A percentile compares a stretch with the other conserved stretches of the same genome.
These are phyloP conservation scores for Bauhinia variegata DNA, from an alignment of 306 rosid species.

Conservation along the genomic window DNA sequence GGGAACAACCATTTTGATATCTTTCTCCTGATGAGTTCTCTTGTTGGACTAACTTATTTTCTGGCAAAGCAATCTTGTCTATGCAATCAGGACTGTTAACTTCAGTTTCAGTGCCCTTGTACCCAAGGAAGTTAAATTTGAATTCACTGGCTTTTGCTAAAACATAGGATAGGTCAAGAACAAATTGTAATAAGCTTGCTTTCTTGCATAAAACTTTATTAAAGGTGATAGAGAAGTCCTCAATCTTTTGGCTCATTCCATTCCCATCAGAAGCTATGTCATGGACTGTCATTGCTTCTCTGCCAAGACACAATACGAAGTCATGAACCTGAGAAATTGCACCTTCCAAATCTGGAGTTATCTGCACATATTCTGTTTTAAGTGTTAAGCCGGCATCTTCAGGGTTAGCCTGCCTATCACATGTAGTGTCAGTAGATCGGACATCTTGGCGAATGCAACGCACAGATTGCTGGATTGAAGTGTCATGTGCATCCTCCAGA, in stretches of 20 bases:
- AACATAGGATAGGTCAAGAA: conserved; percentile 78
- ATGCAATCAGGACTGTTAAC: conserved; percentile 85
- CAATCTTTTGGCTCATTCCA: conserved; percentile 70
- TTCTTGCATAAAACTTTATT: conserved; percentile 52
- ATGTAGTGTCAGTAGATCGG: conserved; percentile 51
- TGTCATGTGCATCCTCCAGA: conserved; percentile 63
- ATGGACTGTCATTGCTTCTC: conserved; percentile 69
- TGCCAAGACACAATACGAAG: conserved; percentile 69
- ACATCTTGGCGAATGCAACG: conserved; percentile 49
- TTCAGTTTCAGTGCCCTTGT: conserved; percentile 70
- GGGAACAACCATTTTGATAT: conserved; percentile 65
- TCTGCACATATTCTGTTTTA: conserved; percentile 49
- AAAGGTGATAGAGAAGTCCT: conserved; percentile 69
- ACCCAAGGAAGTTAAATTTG: conserved; percentile 70
- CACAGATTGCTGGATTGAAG: conserved; percentile 46
- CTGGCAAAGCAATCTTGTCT: conserved; percentile 92
- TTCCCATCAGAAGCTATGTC: conserved; percentile 55
- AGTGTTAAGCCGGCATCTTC: conserved; percentile 66
- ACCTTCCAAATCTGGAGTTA: conserved; percentile 65
- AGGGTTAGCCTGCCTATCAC: conserved; percentile 67
- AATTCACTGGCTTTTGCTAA: conserved; percentile 75
- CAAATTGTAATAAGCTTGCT: conserved; percentile 67
- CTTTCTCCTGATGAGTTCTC: conserved; percentile 60
- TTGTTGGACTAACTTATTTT: conserved; percentile 68
- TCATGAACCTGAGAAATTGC: conserved; percentile 83